These are phyloP conservation scores for Teunomyces gatunensis DNA, from an alignment of 805 yeast genomes.

Conservation along the genomic window DNA sequence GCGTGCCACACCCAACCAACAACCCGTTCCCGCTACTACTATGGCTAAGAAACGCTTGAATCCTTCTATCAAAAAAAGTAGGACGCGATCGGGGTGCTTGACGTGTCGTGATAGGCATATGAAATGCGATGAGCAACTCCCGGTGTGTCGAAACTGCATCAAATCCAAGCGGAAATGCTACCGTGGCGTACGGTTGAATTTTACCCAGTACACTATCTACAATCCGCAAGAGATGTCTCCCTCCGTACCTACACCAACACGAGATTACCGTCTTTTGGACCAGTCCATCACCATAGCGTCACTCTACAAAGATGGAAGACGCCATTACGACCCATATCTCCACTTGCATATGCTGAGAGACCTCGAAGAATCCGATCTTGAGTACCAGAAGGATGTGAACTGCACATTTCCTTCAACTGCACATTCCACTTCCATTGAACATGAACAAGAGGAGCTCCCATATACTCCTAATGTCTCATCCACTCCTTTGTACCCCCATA, in stretches of 20 bases:
- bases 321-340: constrained; percentile 29
- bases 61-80: constrained; percentile 27
- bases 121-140: constrained; percentile 65
- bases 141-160: constrained; percentile 57
- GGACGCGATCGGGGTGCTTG: constrained; percentile 52
- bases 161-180: constrained; percentile 48
- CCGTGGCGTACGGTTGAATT: constrained; percentile 46
- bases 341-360: constrained; percentile 31
- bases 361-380: constrained; percentile 30
- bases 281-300: constrained; percentile 44
- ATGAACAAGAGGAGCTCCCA: background rate
- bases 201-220: constrained; percentile 40
- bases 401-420: constrained; percentile 11
- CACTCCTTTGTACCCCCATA: background rate
- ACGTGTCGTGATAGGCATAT: constrained; percentile 66
- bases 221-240: constrained; percentile 10
- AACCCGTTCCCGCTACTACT: background rate
- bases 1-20: background rate
- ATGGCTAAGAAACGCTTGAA: constrained; percentile 26
- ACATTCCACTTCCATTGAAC: background rate
- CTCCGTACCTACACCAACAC: background rate
- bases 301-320: constrained; percentile 33
- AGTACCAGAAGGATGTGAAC: constrained; percentile 22
- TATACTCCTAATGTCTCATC: background rate
- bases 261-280: constrained; percentile 30